Conservation (phyloP, 1,284 basidiomycete genomes). For the Leccinum huronense region DNA sequence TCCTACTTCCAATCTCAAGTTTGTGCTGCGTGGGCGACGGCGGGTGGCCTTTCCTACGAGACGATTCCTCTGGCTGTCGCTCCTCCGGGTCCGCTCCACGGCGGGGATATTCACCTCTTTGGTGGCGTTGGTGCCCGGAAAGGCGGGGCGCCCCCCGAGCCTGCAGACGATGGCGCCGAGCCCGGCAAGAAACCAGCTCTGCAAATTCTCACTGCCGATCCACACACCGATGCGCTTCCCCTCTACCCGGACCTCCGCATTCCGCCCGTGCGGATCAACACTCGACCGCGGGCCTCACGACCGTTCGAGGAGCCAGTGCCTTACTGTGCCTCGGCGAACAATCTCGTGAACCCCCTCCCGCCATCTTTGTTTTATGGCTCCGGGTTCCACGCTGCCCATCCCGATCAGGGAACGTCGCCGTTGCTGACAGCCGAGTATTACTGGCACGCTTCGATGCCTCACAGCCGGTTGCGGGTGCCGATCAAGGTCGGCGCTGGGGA, state of each 20-base stretch:
- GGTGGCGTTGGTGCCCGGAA: slow-evolving; percentile 72
- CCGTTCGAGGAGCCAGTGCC: slow-evolving; percentile 84
- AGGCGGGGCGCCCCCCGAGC: slow-evolving; percentile 50
- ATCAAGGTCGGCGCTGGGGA: slow-evolving; percentile 74
- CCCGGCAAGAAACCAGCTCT: slow-evolving; percentile 28
- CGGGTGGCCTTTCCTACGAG: slow-evolving; percentile 64
- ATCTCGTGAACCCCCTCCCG: slow-evolving; percentile 91
- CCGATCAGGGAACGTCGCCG: slow-evolving; percentile 45
- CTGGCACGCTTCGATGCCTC: slow-evolving; percentile 81
- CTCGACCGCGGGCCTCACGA: slow-evolving; percentile 55
- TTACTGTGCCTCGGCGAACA: slow-evolving; percentile 89
- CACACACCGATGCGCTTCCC: slow-evolving; percentile 27
- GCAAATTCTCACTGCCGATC: slow-evolving; percentile 12
- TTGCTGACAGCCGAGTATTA: slow-evolving; percentile 70
- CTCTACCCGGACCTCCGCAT: slow-evolving; percentile 49
- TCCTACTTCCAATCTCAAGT: slow-evolving; percentile 87
- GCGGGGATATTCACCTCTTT: slow-evolving; percentile 54
- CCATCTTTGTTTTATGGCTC: slow-evolving; percentile 85
- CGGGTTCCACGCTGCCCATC: slow-evolving; percentile 83
- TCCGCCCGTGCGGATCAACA: slow-evolving; percentile 72
- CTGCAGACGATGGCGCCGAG: slow-evolving; percentile 33
- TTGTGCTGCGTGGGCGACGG: slow-evolving; percentile 80
- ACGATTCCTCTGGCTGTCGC: slow-evolving; percentile 46
- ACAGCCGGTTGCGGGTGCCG: slow-evolving; percentile 74
- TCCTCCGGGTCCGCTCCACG: slow-evolving; percentile 31